Percentiles rank a stretch among this genome's conserved stretches.
These are phyloP conservation scores for Brasenia schreberi DNA, from an alignment of 164 flowering plant species.

Conservation along the genomic window DNA sequence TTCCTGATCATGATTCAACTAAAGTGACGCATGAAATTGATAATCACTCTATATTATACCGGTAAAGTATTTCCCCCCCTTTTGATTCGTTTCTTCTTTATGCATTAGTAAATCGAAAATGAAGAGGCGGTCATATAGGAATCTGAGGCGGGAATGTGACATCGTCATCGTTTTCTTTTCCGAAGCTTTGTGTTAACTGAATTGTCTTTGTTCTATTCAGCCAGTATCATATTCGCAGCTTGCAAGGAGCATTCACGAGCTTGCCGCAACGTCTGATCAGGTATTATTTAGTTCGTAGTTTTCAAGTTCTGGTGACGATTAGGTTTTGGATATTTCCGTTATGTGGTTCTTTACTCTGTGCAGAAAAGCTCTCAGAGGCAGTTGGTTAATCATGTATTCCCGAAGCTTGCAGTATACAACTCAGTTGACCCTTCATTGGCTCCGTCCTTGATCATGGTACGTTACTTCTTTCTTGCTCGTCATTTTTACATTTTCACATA, in stretches of 20 bases:
- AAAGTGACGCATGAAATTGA: no score
- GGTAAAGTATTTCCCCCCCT: no score
- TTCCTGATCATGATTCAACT: no score
- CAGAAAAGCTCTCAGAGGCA: slow-evolving; percentile 94
- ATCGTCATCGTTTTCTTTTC: background rate
- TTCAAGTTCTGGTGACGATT: background rate
- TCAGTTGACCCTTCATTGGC: slow-evolving; percentile 98
- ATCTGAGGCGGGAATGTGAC: background rate
- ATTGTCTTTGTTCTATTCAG: slow-evolving; percentile 21
- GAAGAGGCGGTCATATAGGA: background rate
- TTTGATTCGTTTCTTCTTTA: background rate
- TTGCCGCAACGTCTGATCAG: slow-evolving; percentile 94
- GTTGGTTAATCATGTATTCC: slow-evolving; percentile 84
- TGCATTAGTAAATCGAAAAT: background rate
- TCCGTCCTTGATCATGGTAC: slow-evolving; percentile 97
- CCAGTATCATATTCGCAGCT: slow-evolving; percentile 95
- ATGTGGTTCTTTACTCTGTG: slow-evolving; percentile 5
- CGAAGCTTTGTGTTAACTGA: background rate
- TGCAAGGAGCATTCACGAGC: slow-evolving; percentile 93
- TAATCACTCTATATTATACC: no score
- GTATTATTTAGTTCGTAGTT: slow-evolving; percentile 18
- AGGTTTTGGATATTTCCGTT: background rate
- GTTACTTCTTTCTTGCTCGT: background rate
- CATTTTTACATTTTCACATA: background rate
- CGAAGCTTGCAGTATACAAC: slow-evolving; percentile 96